Evolutionary conservation across 495 filamentous ascomycete species (phyloP).

Genomic region (Hyaloscypha finlandica): DNA sequence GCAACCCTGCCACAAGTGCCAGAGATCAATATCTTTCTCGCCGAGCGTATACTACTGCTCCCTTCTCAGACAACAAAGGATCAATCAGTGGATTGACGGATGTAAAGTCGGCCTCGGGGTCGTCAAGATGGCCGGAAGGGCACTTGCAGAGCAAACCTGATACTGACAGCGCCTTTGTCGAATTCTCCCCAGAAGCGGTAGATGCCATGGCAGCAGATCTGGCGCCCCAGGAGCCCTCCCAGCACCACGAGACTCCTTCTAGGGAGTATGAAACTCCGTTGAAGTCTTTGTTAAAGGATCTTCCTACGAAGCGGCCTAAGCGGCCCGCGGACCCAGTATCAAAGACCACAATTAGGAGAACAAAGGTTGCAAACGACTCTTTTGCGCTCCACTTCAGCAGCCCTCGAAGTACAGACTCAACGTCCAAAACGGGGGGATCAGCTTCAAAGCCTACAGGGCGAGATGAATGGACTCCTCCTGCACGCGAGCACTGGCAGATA

Average conservation of each 20-base stretch:
- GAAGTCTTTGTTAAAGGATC: conserved; percentile 13
- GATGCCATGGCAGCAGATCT: conserved; percentile 22
- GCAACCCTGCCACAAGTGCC: background rate
- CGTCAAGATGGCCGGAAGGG: background rate
- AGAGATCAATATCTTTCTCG: background rate
- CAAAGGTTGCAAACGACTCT: conserved; percentile 4
- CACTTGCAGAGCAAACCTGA: conserved; percentile 17
- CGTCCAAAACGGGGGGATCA: conserved; percentile 25
- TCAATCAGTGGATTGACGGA: background rate
- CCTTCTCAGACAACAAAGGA: background rate
- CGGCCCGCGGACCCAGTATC: background rate
- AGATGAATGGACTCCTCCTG: conserved; percentile 22
- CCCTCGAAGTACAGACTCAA: background rate
- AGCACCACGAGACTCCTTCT: background rate
- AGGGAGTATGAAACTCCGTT: conserved; percentile 9
- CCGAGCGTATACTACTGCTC: conserved; percentile 4
- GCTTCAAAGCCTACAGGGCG: background rate
- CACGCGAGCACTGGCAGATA: conserved; percentile 62
- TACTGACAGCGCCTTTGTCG: conserved; percentile 33
- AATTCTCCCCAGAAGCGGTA: conserved; percentile 37
- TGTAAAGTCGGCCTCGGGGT: background rate
- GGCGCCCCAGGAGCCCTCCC: background rate
- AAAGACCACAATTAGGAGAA: background rate
- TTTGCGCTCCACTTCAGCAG: conserved; percentile 13
- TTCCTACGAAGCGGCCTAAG: conserved; percentile 2